phyloP scores from a whole-genome alignment of 2,329 filamentous ascomycete species.

The Penicillium sp. region DNA sequence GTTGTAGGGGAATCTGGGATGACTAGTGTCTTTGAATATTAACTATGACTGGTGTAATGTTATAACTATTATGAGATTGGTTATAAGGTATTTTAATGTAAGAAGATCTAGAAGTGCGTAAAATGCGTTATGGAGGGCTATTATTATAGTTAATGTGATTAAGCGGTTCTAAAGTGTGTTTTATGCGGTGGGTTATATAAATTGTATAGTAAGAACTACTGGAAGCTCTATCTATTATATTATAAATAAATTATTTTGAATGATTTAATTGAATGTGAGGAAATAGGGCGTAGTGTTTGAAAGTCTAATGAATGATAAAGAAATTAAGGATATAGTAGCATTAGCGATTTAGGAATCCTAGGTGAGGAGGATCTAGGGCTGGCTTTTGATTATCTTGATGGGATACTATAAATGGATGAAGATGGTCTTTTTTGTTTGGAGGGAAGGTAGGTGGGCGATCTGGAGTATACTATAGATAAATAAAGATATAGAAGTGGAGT shows the following conservation, averaged over 20 bases:
- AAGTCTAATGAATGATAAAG: conserved; percentile 22
- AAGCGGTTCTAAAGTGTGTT: conserved; percentile 20
- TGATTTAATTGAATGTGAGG: conserved; percentile 23
- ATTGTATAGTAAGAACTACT: conserved; percentile 23
- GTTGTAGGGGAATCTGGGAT: conserved; percentile 20
- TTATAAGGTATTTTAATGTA: neutral
- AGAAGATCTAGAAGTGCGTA: conserved; percentile 22
- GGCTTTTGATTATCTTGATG: neutral
- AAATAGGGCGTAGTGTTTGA: conserved; percentile 20
- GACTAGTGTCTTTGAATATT: conserved; percentile 22
- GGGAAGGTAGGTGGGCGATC: conserved; percentile 8
- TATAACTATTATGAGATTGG: conserved; percentile 27
- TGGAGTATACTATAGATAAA: conserved; percentile 25
- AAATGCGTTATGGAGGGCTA: conserved; percentile 17
- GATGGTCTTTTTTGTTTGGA: neutral
- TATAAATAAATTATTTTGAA: conserved; percentile 21
- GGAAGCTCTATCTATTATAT: conserved; percentile 20
- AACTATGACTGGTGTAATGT: conserved; percentile 27
- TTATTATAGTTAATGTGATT: conserved; percentile 16
- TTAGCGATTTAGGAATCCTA: conserved; percentile 23
- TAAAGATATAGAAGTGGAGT: conserved; percentile 21
- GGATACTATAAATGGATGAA: neutral
- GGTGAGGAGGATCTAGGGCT: conserved; percentile 18
- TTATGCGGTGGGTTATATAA: conserved; percentile 18
- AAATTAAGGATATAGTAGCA: conserved; percentile 7